These are phyloP conservation scores for Bidens hawaiensis DNA, from an alignment of 140 eudicot genomes.

Conservation along the genomic window DNA sequence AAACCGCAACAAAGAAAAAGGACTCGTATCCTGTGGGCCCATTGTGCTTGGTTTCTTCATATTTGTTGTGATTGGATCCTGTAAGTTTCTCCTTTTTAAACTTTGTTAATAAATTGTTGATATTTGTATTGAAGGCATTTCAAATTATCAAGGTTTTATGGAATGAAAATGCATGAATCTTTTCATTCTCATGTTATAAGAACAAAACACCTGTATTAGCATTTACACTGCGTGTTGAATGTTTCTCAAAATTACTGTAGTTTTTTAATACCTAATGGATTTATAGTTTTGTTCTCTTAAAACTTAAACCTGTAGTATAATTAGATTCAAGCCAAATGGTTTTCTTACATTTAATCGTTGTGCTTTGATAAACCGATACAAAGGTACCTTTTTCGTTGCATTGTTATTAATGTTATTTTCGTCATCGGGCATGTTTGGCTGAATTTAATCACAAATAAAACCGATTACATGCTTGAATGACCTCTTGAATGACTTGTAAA, in stretches of 20 bases:
- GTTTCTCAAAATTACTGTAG: no score
- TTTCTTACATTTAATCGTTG: no score
- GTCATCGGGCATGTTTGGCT: no score
- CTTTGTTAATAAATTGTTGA: background rate
- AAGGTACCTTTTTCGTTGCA: no score
- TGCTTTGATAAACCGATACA: no score
- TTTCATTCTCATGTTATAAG: background rate
- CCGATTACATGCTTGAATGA: no score
- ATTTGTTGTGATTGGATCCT: conserved; percentile 75
- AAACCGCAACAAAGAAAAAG: conserved; percentile 56
- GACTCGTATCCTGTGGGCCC: conserved; percentile 71
- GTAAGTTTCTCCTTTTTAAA: conserved; percentile 37
- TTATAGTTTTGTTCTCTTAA: no score
- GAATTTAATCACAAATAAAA: no score
- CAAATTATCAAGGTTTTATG: background rate
- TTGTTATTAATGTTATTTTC: no score
- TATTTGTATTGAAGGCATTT: background rate
- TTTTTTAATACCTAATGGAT: no score
- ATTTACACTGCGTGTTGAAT: background rate
- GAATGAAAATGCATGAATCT: background rate
- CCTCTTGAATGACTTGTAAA: no score
- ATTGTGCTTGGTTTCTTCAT: conserved; percentile 63
- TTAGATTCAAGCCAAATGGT: no score
- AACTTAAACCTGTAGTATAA: background rate
- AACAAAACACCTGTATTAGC: background rate